These are phyloP conservation scores for Suaeda aralocaspica DNA, from an alignment of 148 eudicot genomes.

Conservation along the genomic window DNA sequence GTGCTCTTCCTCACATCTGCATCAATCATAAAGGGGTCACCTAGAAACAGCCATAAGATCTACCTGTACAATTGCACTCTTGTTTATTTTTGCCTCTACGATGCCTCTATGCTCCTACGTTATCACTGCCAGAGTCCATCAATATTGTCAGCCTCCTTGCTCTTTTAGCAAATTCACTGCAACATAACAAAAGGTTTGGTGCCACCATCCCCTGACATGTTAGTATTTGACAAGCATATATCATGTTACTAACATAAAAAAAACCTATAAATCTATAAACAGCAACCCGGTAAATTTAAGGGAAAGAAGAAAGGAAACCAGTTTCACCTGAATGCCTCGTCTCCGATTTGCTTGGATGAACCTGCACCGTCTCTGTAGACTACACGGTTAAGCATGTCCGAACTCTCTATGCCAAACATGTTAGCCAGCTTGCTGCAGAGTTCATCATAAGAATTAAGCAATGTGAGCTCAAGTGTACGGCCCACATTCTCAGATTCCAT, in stretches of 20 bases:
- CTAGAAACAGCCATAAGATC: constrained; percentile 22
- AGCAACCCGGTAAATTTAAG: too few relatives aligned
- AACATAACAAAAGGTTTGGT: neutral
- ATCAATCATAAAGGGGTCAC: constrained; percentile 26
- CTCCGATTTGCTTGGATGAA: constrained; percentile 54
- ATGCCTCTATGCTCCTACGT: constrained; percentile 43
- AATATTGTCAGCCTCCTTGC: constrained; percentile 69
- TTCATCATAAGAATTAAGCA: constrained; percentile 64
- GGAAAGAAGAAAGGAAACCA: neutral
- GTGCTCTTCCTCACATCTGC: constrained; percentile 20
- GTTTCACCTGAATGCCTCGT: constrained; percentile 63
- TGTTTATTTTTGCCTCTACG: constrained; percentile 20
- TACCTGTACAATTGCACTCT: constrained; percentile 44
- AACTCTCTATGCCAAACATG: constrained; percentile 56
- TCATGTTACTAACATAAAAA: neutral
- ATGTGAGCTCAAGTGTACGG: constrained; percentile 58
- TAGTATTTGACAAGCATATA: neutral
- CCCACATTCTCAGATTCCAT: constrained; percentile 66
- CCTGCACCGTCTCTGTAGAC: constrained; percentile 51
- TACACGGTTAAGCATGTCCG: constrained; percentile 57
- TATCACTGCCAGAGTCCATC: constrained; percentile 56
- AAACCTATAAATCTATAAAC: neutral
- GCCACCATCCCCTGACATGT: neutral
- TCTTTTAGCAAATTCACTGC: constrained; percentile 71
- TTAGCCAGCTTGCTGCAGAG: constrained; percentile 48